phyloP scores from a whole-genome alignment of 805 yeast species.

The Lipomyces kockii region DNA sequence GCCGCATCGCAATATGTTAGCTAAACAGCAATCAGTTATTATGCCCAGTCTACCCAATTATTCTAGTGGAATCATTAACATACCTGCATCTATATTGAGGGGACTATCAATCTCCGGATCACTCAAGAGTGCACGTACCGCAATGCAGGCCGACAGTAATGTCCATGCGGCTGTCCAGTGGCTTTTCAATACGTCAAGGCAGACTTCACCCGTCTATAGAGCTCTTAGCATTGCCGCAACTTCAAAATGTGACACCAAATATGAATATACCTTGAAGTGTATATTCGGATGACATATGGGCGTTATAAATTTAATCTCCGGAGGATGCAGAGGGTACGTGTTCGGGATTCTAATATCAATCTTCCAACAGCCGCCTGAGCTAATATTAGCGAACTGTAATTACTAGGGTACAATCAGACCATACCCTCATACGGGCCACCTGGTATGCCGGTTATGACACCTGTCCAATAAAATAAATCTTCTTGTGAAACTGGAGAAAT shows the following conservation, averaged over 20 bases:
- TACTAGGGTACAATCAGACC: conserved; percentile 27
- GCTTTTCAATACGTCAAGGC: conserved; percentile 46
- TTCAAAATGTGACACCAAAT: background rate
- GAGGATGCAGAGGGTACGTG: conserved; percentile 57
- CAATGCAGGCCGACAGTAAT: conserved; percentile 45
- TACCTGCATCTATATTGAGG: conserved; percentile 49
- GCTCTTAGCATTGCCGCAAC: background rate
- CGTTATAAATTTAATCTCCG: conserved; percentile 50
- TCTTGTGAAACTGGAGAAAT: conserved; percentile 31
- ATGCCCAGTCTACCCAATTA: background rate
- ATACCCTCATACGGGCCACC: conserved; percentile 28
- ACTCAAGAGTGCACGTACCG: conserved; percentile 46
- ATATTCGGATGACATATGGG: conserved; percentile 48
- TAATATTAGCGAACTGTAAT: conserved; percentile 48
- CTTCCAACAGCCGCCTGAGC: conserved; percentile 57
- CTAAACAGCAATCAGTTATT: conserved; percentile 6
- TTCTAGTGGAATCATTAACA: background rate
- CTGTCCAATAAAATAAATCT: conserved; percentile 33
- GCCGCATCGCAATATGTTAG: conserved; percentile 43
- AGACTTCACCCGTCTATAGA: conserved; percentile 47
- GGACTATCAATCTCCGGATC: conserved; percentile 49
- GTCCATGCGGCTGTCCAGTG: conserved; percentile 51
- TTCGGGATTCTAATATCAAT: conserved; percentile 49
- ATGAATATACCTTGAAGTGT: conserved; percentile 42
- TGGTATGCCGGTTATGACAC: conserved; percentile 20